Conservation (phyloP, 208 protist genomes). For the Wallacemonas sp. region DNA sequence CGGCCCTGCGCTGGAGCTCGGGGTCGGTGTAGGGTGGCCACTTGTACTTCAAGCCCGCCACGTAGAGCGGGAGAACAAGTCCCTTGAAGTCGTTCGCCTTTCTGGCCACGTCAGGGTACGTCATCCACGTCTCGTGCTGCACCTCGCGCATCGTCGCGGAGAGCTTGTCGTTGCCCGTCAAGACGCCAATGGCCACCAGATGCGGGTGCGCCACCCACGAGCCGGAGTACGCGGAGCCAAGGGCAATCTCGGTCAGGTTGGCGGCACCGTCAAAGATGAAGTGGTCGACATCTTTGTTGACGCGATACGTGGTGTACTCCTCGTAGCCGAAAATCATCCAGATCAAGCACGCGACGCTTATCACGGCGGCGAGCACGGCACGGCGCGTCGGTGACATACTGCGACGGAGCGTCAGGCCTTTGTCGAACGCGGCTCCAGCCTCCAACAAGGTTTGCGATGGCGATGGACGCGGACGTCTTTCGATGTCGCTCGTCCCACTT, state of each 20-base stretch:
- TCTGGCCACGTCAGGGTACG: not conserved
- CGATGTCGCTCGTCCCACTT: no score
- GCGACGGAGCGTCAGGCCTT: no score
- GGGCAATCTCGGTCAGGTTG: not conserved
- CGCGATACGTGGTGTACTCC: not conserved
- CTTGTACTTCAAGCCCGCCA: not conserved
- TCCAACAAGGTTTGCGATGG: no score
- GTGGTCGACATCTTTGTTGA: not conserved
- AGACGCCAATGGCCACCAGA: conserved; percentile 7
- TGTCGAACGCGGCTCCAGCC: no score
- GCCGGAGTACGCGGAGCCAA: not conserved
- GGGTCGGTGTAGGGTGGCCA: not conserved
- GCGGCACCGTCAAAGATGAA: not conserved
- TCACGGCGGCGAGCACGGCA: not conserved
- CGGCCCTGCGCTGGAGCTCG: not conserved
- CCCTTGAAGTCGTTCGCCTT: not conserved
- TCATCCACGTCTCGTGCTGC: not conserved
- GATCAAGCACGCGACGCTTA: not conserved
- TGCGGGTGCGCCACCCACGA: not conserved
- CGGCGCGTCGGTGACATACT: no score
- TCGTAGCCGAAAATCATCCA: not conserved
- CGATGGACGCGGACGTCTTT: no score
- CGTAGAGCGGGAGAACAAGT: conserved; percentile 1
- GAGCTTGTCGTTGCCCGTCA: not conserved
- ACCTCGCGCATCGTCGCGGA: not conserved